These are phyloP conservation scores for Chlorella sp. DNA, from an alignment of 139 green algal genomes.

Conservation along the genomic window DNA sequence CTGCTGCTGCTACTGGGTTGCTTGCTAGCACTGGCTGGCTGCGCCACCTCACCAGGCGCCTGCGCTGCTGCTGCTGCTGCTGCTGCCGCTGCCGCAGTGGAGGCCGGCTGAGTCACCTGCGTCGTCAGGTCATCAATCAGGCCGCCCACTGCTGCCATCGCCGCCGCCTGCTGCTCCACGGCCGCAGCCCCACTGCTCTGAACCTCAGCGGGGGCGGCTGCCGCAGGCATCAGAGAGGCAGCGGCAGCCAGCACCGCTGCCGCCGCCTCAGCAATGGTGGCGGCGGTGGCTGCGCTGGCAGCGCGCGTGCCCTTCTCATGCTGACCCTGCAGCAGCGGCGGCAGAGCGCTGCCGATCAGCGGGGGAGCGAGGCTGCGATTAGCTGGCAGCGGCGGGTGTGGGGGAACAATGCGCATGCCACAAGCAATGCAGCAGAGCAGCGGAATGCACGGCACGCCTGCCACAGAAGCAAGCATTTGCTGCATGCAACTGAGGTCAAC, in stretches of 20 bases:
- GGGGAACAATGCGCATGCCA: too few species aligned
- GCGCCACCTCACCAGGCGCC: not conserved
- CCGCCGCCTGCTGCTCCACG: conserved; percentile 8
- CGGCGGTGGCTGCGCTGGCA: not conserved
- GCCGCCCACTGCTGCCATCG: not conserved
- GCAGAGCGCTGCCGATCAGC: conserved; percentile 9
- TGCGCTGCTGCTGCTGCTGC: not conserved
- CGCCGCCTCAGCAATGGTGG: not conserved
- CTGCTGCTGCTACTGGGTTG: not conserved
- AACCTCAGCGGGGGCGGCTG: not conserved
- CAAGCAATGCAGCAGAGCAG: not conserved
- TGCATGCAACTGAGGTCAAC: too few species aligned
- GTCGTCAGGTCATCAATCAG: not conserved
- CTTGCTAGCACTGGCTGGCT: not conserved
- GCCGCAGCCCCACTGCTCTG: not conserved
- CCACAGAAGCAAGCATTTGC: too few species aligned
- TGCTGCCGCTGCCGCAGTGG: not conserved
- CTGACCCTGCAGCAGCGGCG: conserved; percentile 12
- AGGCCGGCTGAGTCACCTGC: not conserved
- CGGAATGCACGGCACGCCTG: too few species aligned
- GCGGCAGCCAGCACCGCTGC: not conserved
- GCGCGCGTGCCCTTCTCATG: not conserved
- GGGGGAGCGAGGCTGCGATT: not conserved
- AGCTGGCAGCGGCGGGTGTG: too few species aligned
- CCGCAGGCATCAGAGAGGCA: not conserved